Percentiles rank a stretch among this genome's conserved stretches.
phyloP scores from a whole-genome alignment of 352 stramenopile species.

The Globisporangium orthogonon region DNA sequence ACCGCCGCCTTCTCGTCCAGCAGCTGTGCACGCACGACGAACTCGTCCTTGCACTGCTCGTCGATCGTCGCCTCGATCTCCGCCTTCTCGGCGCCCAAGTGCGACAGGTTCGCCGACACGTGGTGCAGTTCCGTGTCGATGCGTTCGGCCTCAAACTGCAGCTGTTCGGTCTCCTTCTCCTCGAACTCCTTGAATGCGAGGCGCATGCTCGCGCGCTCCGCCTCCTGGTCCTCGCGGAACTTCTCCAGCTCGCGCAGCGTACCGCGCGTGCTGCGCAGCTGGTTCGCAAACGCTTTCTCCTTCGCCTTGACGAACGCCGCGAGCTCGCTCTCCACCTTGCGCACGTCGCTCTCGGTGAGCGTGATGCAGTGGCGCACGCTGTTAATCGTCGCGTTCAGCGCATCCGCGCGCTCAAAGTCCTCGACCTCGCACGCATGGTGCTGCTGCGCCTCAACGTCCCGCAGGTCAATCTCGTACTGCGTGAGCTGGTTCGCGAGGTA shows the following conservation, averaged over 20 bases:
- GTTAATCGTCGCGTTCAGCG: constrained; percentile 75
- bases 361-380: constrained; percentile 78
- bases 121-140: constrained; percentile 76
- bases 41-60: constrained; percentile 64
- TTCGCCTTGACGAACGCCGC: constrained; percentile 65
- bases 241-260: constrained; percentile 71
- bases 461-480: constrained; percentile 76
- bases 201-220: constrained; percentile 34
- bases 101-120: constrained; percentile 64
- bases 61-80: constrained; percentile 80
- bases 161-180: constrained; percentile 54
- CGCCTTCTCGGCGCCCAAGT: constrained; percentile 57
- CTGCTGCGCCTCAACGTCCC: constrained; percentile 74
- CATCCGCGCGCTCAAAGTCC: constrained; percentile 82
- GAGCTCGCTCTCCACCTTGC: constrained; percentile 72
- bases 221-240: constrained; percentile 67
- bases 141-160: constrained; percentile 72
- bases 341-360: constrained; percentile 69
- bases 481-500: constrained; percentile 63
- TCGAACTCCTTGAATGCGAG: constrained; percentile 65
- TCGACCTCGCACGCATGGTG: constrained; percentile 74
- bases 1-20: constrained; percentile 51
- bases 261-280: constrained; percentile 64
- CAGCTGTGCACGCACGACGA: constrained; percentile 40
- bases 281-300: constrained; percentile 73